Conservation (phyloP, 179 eudicot genomes). For the Patellifolia procumbens region DNA sequence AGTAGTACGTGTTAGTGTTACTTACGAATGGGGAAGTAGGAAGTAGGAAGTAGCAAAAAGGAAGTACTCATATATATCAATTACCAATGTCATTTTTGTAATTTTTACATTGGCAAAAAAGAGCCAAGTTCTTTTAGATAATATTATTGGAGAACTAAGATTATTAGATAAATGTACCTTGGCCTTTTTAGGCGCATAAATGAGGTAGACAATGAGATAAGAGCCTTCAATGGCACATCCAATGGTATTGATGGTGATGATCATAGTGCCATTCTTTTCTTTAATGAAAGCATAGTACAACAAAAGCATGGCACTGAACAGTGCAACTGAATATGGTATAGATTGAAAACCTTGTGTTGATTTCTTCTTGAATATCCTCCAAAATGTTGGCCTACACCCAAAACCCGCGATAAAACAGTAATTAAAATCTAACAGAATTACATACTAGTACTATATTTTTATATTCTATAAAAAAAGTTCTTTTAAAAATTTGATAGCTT, state of each 20-base stretch:
- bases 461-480: no score
- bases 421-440: no score
- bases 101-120: no score
- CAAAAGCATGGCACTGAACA: conserved; percentile 76
- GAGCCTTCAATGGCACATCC: conserved; percentile 54
- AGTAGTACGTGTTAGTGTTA: no score
- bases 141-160: no score
- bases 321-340: conserved; percentile 72
- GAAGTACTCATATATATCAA: no score
- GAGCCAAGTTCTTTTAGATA: no score
- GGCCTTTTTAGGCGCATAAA: conserved; percentile 63
- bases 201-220: conserved; percentile 57
- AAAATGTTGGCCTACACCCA: conserved; percentile 67
- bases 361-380: conserved; percentile 60
- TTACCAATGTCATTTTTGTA: no score
- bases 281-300: conserved; percentile 69
- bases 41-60: no score
- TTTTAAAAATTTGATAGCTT: no score
- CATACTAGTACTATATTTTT: no score
- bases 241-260: conserved; percentile 64
- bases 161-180: conserved; percentile 35
- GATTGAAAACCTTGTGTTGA: conserved; percentile 82
- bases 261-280: conserved; percentile 41
- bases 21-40: no score
- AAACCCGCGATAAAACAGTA: background rate